These are phyloP conservation scores for Sphenostylis stenocarpa DNA, from an alignment of 306 rosid species.

Conservation along the genomic window DNA sequence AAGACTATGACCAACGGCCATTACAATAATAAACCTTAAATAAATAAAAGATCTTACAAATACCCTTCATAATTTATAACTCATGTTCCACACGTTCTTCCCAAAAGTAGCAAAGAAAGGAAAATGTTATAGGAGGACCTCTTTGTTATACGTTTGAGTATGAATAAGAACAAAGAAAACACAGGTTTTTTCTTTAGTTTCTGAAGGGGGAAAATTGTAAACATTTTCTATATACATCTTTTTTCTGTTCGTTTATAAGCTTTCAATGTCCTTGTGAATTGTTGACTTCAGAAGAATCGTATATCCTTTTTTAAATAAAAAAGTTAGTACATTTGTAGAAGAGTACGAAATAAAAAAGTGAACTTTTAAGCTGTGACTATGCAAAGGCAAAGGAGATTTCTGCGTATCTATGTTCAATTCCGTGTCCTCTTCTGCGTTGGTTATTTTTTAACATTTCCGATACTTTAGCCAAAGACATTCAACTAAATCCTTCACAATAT, in stretches of 20 bases:
- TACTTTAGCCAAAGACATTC: neutral
- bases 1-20: constrained; percentile 52
- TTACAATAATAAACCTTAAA: constrained; percentile 20
- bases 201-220: neutral
- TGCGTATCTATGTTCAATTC: neutral
- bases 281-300: no score
- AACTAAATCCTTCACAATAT: neutral
- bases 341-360: neutral
- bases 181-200: constrained; percentile 1
- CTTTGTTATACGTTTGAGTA: neutral
- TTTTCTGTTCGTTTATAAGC: neutral
- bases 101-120: neutral
- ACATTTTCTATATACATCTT: neutral
- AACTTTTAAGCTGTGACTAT: neutral
- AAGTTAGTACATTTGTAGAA: neutral
- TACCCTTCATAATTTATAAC: neutral
- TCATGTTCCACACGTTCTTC: neutral
- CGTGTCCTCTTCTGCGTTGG: neutral
- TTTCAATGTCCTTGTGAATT: no score
- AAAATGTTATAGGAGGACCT: neutral
- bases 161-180: constrained; percentile 3
- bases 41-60: neutral
- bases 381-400: neutral
- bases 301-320: neutral
- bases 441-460: neutral